Conservation (phyloP, 1,139 yeast genomes). For the Hyphopichia wangnamkhiaoensis region DNA sequence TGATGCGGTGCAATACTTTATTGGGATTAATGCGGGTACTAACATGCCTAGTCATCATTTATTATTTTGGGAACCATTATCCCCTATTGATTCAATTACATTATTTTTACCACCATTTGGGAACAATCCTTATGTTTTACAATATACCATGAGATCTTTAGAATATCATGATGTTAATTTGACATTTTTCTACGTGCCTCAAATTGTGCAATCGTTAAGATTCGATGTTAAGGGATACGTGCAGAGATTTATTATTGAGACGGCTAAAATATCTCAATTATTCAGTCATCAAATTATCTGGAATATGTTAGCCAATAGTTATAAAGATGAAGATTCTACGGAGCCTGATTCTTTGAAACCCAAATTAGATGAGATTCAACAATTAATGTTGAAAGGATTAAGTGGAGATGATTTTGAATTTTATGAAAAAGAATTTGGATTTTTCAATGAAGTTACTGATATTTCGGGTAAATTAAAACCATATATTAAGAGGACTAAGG, state of each 20-base stretch:
- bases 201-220: slow-evolving; percentile 89
- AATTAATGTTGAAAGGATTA: slow-evolving; percentile 65
- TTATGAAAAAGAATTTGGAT: slow-evolving; percentile 82
- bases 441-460: slow-evolving; percentile 87
- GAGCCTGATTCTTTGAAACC: slow-evolving; percentile 86
- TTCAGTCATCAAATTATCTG: slow-evolving; percentile 98
- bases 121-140: slow-evolving; percentile 67
- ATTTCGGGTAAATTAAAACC: slow-evolving; percentile 96
- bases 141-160: slow-evolving; percentile 87
- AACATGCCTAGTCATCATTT: slow-evolving; percentile 47
- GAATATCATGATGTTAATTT: slow-evolving; percentile 85
- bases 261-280: slow-evolving; percentile 85
- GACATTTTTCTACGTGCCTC: slow-evolving; percentile 96
- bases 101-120: slow-evolving; percentile 79
- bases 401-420: slow-evolving; percentile 60
- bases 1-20: slow-evolving; percentile 61
- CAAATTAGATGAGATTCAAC: slow-evolving; percentile 69
- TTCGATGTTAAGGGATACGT: slow-evolving; percentile 84
- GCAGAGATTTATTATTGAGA: slow-evolving; percentile 83
- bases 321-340: slow-evolving; percentile 81
- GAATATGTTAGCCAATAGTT: slow-evolving; percentile 95
- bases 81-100: slow-evolving; percentile 86
- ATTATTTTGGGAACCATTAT: slow-evolving; percentile 72
- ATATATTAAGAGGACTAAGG: slow-evolving; percentile 87
- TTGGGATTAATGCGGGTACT: slow-evolving; percentile 46